These are phyloP conservation scores for Cystobasidium sp. DNA, from an alignment of 1,284 basidiomycete genomes.

Conservation along the genomic window DNA sequence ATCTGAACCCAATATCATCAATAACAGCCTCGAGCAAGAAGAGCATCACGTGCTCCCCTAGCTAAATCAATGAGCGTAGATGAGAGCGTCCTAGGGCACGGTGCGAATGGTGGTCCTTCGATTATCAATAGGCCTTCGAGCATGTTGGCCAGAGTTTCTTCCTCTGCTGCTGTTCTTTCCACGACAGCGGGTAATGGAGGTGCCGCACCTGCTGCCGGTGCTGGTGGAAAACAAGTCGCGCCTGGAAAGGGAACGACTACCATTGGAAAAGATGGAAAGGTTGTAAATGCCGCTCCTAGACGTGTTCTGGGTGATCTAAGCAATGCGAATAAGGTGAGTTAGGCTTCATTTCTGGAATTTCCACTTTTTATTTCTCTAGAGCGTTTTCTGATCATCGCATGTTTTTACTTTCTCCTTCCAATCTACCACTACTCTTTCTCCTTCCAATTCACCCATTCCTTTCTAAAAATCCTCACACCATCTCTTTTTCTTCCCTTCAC, in stretches of 20 bases:
- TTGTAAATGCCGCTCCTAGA: constrained; percentile 24
- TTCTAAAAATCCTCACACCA: background rate
- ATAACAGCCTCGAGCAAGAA: constrained; percentile 39
- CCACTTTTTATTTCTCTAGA: background rate
- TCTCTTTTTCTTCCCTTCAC: background rate
- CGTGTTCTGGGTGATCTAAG: constrained; percentile 49
- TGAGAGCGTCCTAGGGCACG: constrained; percentile 31
- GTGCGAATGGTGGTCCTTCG: constrained; percentile 4
- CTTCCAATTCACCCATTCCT: background rate
- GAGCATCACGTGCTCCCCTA: constrained; percentile 40
- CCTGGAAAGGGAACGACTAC: constrained; percentile 6
- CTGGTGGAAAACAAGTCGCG: constrained; percentile 5
- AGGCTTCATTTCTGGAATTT: background rate
- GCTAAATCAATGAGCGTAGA: constrained; percentile 43
- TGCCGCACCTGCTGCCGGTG: background rate
- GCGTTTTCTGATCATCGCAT: background rate
- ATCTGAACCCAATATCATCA: background rate
- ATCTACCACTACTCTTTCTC: background rate
- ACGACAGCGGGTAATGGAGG: constrained; percentile 1
- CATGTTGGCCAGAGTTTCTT: constrained; percentile 35
- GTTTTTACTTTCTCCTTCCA: background rate
- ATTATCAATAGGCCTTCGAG: constrained; percentile 23
- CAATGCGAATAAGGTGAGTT: constrained; percentile 49
- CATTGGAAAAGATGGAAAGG: constrained; percentile 19
- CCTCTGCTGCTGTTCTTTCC: constrained; percentile 26